Conservation (phyloP, 768 basidiomycete genomes). For the Termitomyces heimii region DNA sequence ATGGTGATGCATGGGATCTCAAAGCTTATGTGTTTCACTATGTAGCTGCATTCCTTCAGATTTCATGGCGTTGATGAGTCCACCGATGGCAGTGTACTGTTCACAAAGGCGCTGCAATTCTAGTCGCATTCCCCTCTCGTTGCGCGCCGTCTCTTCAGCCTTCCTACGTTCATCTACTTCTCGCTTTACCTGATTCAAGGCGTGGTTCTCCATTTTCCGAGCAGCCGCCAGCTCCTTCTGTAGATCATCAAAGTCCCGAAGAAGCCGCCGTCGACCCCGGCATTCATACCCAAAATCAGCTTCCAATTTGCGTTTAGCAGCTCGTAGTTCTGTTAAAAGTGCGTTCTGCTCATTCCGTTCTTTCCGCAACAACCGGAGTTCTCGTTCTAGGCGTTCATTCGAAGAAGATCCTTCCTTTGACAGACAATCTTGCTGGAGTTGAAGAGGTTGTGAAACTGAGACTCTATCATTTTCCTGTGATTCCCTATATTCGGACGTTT, state of each 20-base stretch:
- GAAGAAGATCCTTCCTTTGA: background rate
- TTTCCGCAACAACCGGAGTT: slow-evolving; percentile 33
- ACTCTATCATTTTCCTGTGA: background rate
- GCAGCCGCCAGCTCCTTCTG: slow-evolving; percentile 25
- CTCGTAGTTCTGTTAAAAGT: slow-evolving; percentile 25
- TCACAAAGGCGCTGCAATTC: slow-evolving; percentile 10
- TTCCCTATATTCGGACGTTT: background rate
- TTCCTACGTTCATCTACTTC: slow-evolving; percentile 61
- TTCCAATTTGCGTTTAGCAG: slow-evolving; percentile 39
- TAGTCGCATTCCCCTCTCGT: slow-evolving; percentile 17
- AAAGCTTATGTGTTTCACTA: background rate
- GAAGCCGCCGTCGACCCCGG: slow-evolving; percentile 28
- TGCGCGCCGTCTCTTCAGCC: slow-evolving; percentile 54
- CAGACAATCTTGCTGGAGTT: background rate
- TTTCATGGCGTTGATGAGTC: slow-evolving; percentile 8
- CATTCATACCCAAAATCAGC: slow-evolving; percentile 29
- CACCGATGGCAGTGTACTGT: slow-evolving; percentile 5
- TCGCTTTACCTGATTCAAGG: slow-evolving; percentile 20
- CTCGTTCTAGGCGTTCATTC: slow-evolving; percentile 22
- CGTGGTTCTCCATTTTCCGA: slow-evolving; percentile 22
- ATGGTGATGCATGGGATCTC: slow-evolving; percentile 7
- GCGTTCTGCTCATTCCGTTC: slow-evolving; percentile 21
- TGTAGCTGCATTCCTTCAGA: background rate
- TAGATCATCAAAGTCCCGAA: slow-evolving; percentile 26
- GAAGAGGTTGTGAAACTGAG: background rate